These are phyloP conservation scores for Cordyceps farinosa DNA, from an alignment of 2,329 filamentous ascomycete species.

Conservation along the genomic window DNA sequence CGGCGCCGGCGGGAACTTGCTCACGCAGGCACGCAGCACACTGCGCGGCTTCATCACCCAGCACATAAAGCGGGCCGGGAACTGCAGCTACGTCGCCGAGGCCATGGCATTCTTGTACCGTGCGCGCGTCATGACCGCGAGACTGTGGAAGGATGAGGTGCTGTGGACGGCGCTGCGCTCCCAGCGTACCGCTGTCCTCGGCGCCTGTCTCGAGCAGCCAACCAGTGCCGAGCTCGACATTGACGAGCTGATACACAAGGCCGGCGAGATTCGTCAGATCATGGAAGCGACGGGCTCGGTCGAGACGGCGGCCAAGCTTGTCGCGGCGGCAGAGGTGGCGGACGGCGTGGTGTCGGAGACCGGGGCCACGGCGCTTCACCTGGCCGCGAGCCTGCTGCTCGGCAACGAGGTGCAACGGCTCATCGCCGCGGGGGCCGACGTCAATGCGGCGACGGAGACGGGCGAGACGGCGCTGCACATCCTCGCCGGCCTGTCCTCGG, in stretches of 20 bases:
- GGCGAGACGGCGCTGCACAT: slow-evolving; percentile 5
- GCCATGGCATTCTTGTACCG: not conserved
- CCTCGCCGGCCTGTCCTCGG: not conserved
- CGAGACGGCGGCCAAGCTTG: not conserved
- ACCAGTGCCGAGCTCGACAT: not conserved
- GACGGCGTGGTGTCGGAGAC: not conserved
- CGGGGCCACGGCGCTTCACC: not conserved
- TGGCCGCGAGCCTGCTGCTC: not conserved
- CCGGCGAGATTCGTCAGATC: not conserved
- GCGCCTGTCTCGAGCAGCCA: not conserved
- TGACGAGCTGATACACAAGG: not conserved
- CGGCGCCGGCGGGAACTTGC: not conserved
- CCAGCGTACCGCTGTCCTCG: not conserved
- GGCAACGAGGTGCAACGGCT: not conserved
- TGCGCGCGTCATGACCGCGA: not conserved
- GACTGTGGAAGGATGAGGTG: not conserved
- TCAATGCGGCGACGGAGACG: not conserved
- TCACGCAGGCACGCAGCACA: not conserved
- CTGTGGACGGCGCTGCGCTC: not conserved
- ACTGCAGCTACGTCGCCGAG: not conserved
- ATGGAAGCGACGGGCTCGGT: not conserved
- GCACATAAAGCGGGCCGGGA: not conserved
- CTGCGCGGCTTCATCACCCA: not conserved
- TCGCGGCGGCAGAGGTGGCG: not conserved
- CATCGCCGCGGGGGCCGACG: not conserved